Base-by-base conservation (phyloP, 495 filamentous ascomycete species). In the Immersiella caudata region DNA sequence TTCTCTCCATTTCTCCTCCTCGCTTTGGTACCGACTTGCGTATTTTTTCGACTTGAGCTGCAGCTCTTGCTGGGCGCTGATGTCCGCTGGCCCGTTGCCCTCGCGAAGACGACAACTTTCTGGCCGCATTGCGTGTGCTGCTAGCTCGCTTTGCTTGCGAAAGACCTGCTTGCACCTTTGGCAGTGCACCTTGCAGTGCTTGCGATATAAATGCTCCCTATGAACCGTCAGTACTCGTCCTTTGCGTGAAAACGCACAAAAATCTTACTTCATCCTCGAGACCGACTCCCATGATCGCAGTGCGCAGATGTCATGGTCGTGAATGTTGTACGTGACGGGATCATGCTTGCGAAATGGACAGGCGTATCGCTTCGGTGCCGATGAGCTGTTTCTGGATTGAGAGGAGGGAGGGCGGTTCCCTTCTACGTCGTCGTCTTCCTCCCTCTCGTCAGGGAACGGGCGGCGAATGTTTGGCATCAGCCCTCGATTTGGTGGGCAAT, bases 171-270 rank as follows among this genome's bases (percentile, higher is more conserved):
- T 75, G 68, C 75, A 77, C 64, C 73, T 69, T 9, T 57, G 68
- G 22, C 75, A 77, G 55, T 75, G 70, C 1, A 67, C 66, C 49
- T 67, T 74, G 66, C 72, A 73, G 46, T 77, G 75, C 14, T 59
- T 67, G 16, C 75, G 68, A 46, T 74, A 74, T 11, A 77, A 64
- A 51, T 77, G 75, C 58, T 77, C 75, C 58, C 75, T 77, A 29
- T 24, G n/a, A n/a, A 14, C 16, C 11, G 64, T 74, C 40, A 72
- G 70, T 20, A n/a, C n/a, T n/a, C n/a, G n/a, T n/a, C n/a, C n/a
- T n/a, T n/a, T n/a, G n/a, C n/a, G n/a, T n/a, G n/a, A n/a, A n/a
- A n/a, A n/a, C n/a, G n/a, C n/a, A n/a, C n/a, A n/a, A n/a, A n/a
- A n/a, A n/a, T n/a, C 68, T 14, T 67, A 71, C 74, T 76, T 76